Percentiles rank a stretch among this genome's conserved stretches.
These are phyloP conservation scores for Aureobasidium leucospermi DNA, from an alignment of 2,329 filamentous ascomycete species.

Conservation along the genomic window DNA sequence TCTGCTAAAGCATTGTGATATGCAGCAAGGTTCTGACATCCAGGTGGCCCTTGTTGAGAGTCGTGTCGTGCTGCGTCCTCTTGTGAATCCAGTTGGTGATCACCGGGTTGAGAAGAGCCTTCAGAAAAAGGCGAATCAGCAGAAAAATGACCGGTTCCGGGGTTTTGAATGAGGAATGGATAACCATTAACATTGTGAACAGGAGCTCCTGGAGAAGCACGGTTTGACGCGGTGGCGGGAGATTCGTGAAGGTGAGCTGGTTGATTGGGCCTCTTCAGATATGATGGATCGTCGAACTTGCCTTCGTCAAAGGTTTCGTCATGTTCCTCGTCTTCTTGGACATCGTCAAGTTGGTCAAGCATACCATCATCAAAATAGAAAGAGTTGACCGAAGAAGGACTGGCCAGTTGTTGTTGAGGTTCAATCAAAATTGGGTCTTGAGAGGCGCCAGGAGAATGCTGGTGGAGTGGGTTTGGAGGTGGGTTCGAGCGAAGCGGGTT, in stretches of 20 bases:
- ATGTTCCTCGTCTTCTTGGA: not conserved
- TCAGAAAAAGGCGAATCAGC: conserved; percentile 9
- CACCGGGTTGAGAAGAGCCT: conserved; percentile 3
- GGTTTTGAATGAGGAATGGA: conserved; percentile 8
- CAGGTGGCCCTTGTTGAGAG: conserved; percentile 30
- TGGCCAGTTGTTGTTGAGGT: not conserved
- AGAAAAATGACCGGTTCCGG: not conserved
- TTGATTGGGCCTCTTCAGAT: conserved; percentile 6
- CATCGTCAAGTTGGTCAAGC: conserved; percentile 3
- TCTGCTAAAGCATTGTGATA: conserved; percentile 82
- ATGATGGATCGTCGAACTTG: conserved; percentile 25
- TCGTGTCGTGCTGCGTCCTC: conserved; percentile 6
- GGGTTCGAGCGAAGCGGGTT: conserved; percentile 5
- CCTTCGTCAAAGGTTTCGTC: conserved; percentile 25
- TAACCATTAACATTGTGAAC: conserved; percentile 10
- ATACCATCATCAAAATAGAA: conserved; percentile 30
- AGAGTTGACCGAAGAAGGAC: conserved; percentile 19
- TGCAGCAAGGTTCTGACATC: conserved; percentile 51
- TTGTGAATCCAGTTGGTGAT: not conserved
- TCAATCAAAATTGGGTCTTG: not conserved
- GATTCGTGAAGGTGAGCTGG: not conserved
- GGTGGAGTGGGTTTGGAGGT: not conserved
- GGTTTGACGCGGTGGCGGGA: not conserved
- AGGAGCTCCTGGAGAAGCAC: not conserved
- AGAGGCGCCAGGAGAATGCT: not conserved